Evolutionary conservation across 2,329 filamentous ascomycete species (phyloP), one percentile per base, ranked within the genome.

Genomic region (Rhinocladiella similis): DNA sequence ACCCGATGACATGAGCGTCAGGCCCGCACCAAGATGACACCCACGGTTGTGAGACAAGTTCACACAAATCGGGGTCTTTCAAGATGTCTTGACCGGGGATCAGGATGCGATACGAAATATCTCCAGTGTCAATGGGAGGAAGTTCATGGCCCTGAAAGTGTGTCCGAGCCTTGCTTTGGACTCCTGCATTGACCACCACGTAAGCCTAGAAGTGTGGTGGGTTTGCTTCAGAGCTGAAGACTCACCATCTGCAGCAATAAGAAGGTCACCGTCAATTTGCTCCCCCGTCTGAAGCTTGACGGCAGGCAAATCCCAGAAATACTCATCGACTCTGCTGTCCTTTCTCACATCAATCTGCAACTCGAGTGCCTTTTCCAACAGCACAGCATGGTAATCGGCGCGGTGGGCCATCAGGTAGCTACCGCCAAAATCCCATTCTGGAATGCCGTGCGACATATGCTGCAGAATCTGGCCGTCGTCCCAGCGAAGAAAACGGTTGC

Each of bases 191-290:
- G 25, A 3, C 25, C 25, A 4, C 25, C 25, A 27, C 7, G 25
- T 27, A 27, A 27, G 25, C 25, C 25, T 27, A 27, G 4, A 27
- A 27, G 4, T 27, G 25, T 27, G 25, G 7, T 7, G 4, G 25
- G 25, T 3, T 3, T 27, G 25, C 7, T 27, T 27, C 25, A 27
- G 7, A 27, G 3, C 3, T 27, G 46, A 65, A 59, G 53, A 66
- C 63, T 5, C 7, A 27, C 65, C 70, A 35, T 89, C 86, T 0
- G 84, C 83, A 0, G 78, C 85, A 1, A 89, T 75, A 4, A 89
- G 72, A 5, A 88, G 69, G 62, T 88, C 83, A 75, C 81, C 0
- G 68, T 67, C 1, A 75, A 73, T 1, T 27, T 27, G 25, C 7
- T 27, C 25, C 3, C 25, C 25, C 7, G 25, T 27, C 3, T 27